Percentiles rank a stretch among this genome's conserved stretches.
Conservation (phyloP, 2,329 filamentous ascomycete species). For the Xylogone sp. region DNA sequence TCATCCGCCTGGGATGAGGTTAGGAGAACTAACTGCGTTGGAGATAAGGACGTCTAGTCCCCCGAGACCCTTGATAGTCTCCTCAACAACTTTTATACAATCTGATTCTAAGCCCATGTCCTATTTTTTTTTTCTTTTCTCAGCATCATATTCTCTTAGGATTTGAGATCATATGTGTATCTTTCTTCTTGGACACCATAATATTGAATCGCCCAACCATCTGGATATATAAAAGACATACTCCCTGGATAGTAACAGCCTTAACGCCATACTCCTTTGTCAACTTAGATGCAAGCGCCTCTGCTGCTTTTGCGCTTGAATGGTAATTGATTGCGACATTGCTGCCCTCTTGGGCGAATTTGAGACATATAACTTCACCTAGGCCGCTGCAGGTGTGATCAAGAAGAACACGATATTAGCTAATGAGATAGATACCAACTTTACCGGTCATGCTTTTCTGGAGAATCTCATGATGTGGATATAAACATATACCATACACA, state of each 20-base stretch:
- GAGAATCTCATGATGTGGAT: too few species aligned
- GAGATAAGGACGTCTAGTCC: slow-evolving; percentile 63
- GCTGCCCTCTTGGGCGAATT: slow-evolving; percentile 59
- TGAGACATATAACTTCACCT: slow-evolving; percentile 54
- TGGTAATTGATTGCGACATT: slow-evolving; percentile 66
- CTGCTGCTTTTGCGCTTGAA: slow-evolving; percentile 50
- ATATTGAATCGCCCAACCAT: not conserved
- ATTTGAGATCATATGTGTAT: not conserved
- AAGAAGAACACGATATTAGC: not conserved
- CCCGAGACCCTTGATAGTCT: slow-evolving; percentile 51
- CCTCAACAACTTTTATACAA: slow-evolving; percentile 47
- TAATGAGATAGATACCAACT: not conserved
- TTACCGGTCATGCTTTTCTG: too few species aligned
- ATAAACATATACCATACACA: too few species aligned
- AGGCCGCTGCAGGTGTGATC: slow-evolving; percentile 48
- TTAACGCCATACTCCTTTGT: slow-evolving; percentile 47
- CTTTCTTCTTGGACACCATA: not conserved
- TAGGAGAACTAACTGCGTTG: slow-evolving; percentile 48
- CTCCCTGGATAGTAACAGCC: slow-evolving; percentile 50
- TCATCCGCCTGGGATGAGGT: not conserved
- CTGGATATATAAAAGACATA: slow-evolving; percentile 29
- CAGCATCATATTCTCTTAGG: not conserved
- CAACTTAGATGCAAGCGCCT: slow-evolving; percentile 47
- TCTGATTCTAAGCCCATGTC: slow-evolving; percentile 54
- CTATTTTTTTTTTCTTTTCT: slow-evolving; percentile 24